These are phyloP conservation scores for Liriodendron chinense DNA, from an alignment of 164 flowering plant species.

Conservation along the genomic window DNA sequence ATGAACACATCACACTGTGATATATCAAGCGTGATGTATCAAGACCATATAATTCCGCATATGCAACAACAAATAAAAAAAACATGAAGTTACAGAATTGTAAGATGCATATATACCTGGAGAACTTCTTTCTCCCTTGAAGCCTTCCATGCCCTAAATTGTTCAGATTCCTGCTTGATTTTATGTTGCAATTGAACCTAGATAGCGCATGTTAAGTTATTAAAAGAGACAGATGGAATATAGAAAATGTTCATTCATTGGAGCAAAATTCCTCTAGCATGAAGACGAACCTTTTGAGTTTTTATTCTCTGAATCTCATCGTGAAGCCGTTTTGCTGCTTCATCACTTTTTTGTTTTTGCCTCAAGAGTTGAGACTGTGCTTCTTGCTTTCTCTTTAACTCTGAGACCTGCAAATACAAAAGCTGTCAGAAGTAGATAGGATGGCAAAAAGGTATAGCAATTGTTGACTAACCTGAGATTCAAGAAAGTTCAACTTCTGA, in stretches of 20 bases:
- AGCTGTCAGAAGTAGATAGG: background rate
- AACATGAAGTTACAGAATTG: background rate
- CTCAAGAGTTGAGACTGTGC: slow-evolving; percentile 91
- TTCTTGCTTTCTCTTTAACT: slow-evolving; percentile 94
- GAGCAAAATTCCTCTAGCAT: background rate
- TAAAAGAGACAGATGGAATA: background rate
- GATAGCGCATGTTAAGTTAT: background rate
- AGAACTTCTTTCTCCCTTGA: slow-evolving; percentile 95
- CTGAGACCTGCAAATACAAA: slow-evolving; percentile 64
- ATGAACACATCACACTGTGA: background rate
- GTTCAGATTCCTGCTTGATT: slow-evolving; percentile 98
- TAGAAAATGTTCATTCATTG: background rate
- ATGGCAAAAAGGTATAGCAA: background rate
- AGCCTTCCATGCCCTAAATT: slow-evolving; percentile 91
- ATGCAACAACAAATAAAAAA: background rate
- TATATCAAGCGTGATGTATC: background rate
- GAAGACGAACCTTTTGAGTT: slow-evolving; percentile 67
- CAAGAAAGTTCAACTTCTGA: slow-evolving; percentile 82
- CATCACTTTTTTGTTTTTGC: slow-evolving; percentile 97
- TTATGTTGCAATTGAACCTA: slow-evolving; percentile 98
- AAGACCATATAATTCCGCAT: background rate
- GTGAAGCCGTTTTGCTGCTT: slow-evolving; percentile 87
- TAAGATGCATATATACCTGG: slow-evolving; percentile 53
- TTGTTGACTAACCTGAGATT: slow-evolving; percentile 62
- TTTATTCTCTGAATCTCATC: slow-evolving; percentile 96